These are phyloP conservation scores for Trichophyton benhamiae DNA, from an alignment of 2,329 filamentous ascomycete genomes.

Conservation along the genomic window DNA sequence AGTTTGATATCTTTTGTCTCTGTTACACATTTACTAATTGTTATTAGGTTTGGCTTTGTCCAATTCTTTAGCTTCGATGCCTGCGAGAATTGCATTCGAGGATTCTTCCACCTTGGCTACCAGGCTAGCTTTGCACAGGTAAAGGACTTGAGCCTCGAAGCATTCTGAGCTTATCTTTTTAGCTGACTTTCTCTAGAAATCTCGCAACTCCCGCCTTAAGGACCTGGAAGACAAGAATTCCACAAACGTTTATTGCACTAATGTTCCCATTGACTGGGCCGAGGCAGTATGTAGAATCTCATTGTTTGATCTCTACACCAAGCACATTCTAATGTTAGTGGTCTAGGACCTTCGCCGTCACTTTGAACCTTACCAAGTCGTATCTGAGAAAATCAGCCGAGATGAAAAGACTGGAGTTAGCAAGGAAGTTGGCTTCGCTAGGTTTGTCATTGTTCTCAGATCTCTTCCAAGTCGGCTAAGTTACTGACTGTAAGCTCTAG, in stretches of 20 bases:
- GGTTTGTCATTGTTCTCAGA: slow-evolving; percentile 42
- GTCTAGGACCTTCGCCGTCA: slow-evolving; percentile 58
- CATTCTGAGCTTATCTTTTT: slow-evolving; percentile 12
- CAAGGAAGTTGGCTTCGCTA: slow-evolving; percentile 92
- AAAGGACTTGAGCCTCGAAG: slow-evolving; percentile 21
- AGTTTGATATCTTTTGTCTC: slow-evolving; percentile 17
- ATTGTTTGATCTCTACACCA: neutral
- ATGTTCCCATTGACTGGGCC: slow-evolving; percentile 81
- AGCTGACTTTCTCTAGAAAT: slow-evolving; percentile 53
- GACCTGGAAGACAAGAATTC: slow-evolving; percentile 80
- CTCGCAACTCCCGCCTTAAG: slow-evolving; percentile 96
- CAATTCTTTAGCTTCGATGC: slow-evolving; percentile 81
- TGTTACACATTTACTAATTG: slow-evolving; percentile 19
- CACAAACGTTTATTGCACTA: slow-evolving; percentile 96
- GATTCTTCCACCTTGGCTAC: slow-evolving; percentile 87
- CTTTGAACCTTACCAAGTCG: slow-evolving; percentile 48
- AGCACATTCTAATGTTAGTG: slow-evolving; percentile 12
- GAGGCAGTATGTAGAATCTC: slow-evolving; percentile 56
- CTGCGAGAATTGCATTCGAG: slow-evolving; percentile 90
- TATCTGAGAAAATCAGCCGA: slow-evolving; percentile 89
- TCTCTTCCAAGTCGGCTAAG: neutral
- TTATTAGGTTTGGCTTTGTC: slow-evolving; percentile 79
- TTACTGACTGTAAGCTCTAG: slow-evolving; percentile 35
- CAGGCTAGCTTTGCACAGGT: slow-evolving; percentile 95
- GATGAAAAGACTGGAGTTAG: slow-evolving; percentile 77